Percentiles rank a stretch among this genome's conserved stretches.
Evolutionary conservation across 495 filamentous ascomycete genomes (phyloP).

Genomic region (Annulohypoxylon bovei): DNA sequence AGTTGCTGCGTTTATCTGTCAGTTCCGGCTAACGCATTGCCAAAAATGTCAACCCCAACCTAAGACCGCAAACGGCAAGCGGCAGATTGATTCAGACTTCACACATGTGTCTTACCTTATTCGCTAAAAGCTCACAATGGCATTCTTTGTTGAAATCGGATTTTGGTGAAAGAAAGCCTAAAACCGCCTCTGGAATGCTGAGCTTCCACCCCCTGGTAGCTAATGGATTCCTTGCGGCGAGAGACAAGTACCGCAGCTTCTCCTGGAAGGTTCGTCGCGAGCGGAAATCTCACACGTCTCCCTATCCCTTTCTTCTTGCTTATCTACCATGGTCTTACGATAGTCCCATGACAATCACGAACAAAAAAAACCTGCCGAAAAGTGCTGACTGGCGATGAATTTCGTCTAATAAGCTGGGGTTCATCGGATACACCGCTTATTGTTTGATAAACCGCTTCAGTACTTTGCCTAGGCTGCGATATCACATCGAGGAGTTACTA

Average conservation of each 20-base stretch:
- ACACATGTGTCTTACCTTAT: constrained; percentile 37
- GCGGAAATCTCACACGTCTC: constrained; percentile 19
- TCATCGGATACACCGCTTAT: background rate
- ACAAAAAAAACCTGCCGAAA: constrained; percentile 15
- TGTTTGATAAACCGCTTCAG: constrained; percentile 7
- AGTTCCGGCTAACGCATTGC: constrained; percentile 4
- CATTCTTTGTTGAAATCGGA: constrained; percentile 47
- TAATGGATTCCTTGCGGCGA: constrained; percentile 28
- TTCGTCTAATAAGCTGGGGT: constrained; percentile 7
- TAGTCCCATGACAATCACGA: constrained; percentile 2
- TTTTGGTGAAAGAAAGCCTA: constrained; percentile 30
- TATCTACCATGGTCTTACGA: constrained; percentile 13
- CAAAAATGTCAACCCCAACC: constrained; percentile 30
- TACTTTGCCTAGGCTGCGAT: background rate
- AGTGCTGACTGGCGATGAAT: constrained; percentile 23
- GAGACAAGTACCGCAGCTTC: constrained; percentile 36
- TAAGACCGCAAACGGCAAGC: constrained; percentile 43
- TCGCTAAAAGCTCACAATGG: constrained; percentile 23
- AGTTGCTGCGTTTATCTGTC: constrained; percentile 2
- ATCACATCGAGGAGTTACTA: background rate
- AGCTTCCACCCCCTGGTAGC: constrained; percentile 25
- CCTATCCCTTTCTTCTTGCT: constrained; percentile 23
- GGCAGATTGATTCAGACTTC: background rate
- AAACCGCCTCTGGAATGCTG: constrained; percentile 39
- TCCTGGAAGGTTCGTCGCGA: constrained; percentile 16